A percentile compares a stretch with the other conserved stretches of the same genome.
phyloP scores from a whole-genome alignment of 169 alveolate genomes.

The Cryptosporidium bovis region DNA sequence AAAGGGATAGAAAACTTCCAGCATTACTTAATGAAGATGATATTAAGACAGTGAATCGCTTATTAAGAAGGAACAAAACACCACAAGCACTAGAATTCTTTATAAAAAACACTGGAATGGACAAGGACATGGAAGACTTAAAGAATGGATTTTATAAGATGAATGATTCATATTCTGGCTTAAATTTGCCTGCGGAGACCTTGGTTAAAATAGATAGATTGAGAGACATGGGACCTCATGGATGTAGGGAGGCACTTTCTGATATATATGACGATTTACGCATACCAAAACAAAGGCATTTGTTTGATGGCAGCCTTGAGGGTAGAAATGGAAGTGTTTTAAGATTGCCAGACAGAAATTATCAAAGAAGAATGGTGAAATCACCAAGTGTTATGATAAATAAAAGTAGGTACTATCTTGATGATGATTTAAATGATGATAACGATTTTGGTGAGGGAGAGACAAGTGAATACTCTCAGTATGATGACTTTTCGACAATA shows the following conservation, averaged over 20 bases:
- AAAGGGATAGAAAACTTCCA: conserved; percentile 9
- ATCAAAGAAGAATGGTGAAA: conserved; percentile 21
- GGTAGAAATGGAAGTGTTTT: not conserved
- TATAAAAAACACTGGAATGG: conserved; percentile 35
- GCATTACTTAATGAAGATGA: conserved; percentile 53
- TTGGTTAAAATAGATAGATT: conserved; percentile 16
- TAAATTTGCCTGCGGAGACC: conserved; percentile 13
- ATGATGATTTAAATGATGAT: not conserved
- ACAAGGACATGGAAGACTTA: conserved; percentile 37
- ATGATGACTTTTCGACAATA: conserved; percentile 67
- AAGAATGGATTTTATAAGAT: conserved; percentile 21
- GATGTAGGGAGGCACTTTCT: conserved; percentile 63
- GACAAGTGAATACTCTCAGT: conserved; percentile 4
- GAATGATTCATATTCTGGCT: conserved; percentile 11
- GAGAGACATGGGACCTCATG: conserved; percentile 33
- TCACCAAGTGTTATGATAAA: not conserved
- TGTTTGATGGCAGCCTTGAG: conserved; percentile 14
- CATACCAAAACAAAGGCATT: conserved; percentile 21
- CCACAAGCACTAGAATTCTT: conserved; percentile 60
- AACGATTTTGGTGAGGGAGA: not conserved
- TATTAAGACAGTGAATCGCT: conserved; percentile 42
- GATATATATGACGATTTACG: conserved; percentile 25
- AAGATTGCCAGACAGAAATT: conserved; percentile 5
- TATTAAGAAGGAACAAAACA: conserved; percentile 31
- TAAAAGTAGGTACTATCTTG: not conserved